Percentiles rank a stretch among this genome's conserved stretches.
These are phyloP conservation scores for Ceratocystis smalleyi DNA, from an alignment of 2,329 filamentous ascomycete species.

Conservation along the genomic window DNA sequence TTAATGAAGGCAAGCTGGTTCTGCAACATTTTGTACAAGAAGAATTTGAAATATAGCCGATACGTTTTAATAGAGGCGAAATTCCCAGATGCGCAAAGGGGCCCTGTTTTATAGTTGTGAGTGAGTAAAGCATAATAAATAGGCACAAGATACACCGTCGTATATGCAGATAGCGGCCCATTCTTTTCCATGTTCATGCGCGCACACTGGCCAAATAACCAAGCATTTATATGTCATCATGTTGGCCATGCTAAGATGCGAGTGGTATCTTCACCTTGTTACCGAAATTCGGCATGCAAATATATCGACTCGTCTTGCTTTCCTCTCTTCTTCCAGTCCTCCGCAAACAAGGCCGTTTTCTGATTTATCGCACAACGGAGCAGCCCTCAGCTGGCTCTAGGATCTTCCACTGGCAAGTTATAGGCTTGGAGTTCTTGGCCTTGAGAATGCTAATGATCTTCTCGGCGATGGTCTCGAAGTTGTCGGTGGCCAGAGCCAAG, in stretches of 20 bases:
- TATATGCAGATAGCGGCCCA: not conserved
- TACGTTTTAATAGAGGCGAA: not conserved
- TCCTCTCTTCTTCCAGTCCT: not conserved
- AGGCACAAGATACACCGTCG: not conserved
- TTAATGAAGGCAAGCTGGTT: constrained; percentile 63
- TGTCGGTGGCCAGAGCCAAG: constrained; percentile 73
- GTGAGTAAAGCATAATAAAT: not conserved
- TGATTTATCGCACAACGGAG: constrained; percentile 28
- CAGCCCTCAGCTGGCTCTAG: constrained; percentile 73
- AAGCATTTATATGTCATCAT: not conserved
- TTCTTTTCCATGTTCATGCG: not conserved
- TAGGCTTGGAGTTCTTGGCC: constrained; percentile 37
- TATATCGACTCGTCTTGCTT: not conserved
- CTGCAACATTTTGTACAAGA: constrained; percentile 65
- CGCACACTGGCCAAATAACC: not conserved
- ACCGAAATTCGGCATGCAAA: not conserved
- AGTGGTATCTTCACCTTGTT: not conserved
- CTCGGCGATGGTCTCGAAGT: constrained; percentile 75
- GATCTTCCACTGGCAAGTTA: constrained; percentile 68
- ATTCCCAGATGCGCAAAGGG: not conserved
- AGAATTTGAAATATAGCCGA: constrained; percentile 38
- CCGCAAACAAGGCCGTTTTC: not conserved
- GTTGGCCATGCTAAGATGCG: not conserved
- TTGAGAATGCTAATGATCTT: constrained; percentile 63
- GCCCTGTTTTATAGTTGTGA: not conserved